Evolutionary conservation across 192 early-diverging fungal genomes (phyloP), one percentile per base, ranked within the genome.

Genomic region (Phlyctochytrium bullatum): DNA sequence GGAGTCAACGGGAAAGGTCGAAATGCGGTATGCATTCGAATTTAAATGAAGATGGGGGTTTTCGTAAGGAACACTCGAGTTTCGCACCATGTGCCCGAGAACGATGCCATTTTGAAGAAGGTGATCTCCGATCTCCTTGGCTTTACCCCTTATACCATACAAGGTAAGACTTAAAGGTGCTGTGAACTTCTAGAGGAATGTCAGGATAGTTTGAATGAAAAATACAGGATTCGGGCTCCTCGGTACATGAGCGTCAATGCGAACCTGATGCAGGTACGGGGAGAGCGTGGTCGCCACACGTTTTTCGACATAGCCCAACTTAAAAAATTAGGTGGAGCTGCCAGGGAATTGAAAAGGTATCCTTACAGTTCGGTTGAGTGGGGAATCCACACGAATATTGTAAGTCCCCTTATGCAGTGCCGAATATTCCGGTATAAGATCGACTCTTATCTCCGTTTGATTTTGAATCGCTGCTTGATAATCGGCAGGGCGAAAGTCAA

Each of bases 1-100:
- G 62, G 36, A 12, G 52, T 58, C 17, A 29, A 28, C 59, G 50
- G 31, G 62, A 33, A 29, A 10, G 6, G 63, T 24, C 58, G 33
- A 27, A 34, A 50, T 24, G 50, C 34, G 17, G 14, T 14, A 2
- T 30, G 31, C 3, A 50, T 34, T 24, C 12, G 58, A 29, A 36
- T 30, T 27, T 24, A 69, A 16, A 27, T n/a, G 28, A 24, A 29
- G 62, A 25, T 77, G 76, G 4, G 76, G 76, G 54, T 77, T 77
- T 36, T 40, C 67, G 36, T 65, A 69, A 0, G 67, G 76, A 12
- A 77, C 29, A 25, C 23, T 32, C 32, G 35, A 36, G 14, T 36
- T 35, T 20, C 27, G 27, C n/a, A 23, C 59, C 16, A 67, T 65
- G 47, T 36, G 32, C 25, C 61, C 59, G 12, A 78, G 59, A n/a